Evolutionary conservation across 2,329 filamentous ascomycete genomes (phyloP).

Genomic region (Gremmenia infestans): DNA sequence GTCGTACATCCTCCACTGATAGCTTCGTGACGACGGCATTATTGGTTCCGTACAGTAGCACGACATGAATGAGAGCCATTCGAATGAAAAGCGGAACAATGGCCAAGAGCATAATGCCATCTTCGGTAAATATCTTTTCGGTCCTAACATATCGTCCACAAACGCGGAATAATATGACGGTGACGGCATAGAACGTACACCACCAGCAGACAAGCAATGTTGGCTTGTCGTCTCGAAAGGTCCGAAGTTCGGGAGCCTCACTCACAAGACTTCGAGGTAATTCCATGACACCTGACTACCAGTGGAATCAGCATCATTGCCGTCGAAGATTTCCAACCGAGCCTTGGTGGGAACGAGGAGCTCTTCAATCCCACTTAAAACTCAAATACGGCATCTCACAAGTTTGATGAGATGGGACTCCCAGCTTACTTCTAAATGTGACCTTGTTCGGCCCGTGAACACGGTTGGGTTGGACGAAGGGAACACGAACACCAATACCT

Average conservation of each 20-base stretch:
- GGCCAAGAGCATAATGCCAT: conserved; percentile 76
- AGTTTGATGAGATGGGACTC: no score
- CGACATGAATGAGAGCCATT: conserved; percentile 80
- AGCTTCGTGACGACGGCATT: conserved; percentile 60
- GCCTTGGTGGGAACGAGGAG: neutral
- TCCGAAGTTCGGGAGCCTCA: conserved; percentile 21
- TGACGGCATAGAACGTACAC: conserved; percentile 75
- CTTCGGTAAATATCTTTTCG: conserved; percentile 79
- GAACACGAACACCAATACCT: neutral
- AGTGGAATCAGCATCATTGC: neutral
- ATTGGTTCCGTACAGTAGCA: conserved; percentile 86
- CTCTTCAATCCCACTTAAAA: no score
- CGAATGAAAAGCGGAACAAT: conserved; percentile 75
- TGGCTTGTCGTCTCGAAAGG: conserved; percentile 60
- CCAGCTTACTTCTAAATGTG: neutral
- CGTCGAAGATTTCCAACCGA: neutral
- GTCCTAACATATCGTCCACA: conserved; percentile 79
- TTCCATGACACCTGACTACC: conserved; percentile 17
- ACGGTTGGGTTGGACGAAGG: neutral
- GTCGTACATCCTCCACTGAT: conserved; percentile 52
- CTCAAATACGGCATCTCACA: no score
- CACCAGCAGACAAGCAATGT: conserved; percentile 93
- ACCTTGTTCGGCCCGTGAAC: neutral
- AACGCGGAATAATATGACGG: conserved; percentile 76
- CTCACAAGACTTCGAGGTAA: conserved; percentile 19